Base-by-base conservation (phyloP, 305 asterid genomes). In the Lippia alba region DNA sequence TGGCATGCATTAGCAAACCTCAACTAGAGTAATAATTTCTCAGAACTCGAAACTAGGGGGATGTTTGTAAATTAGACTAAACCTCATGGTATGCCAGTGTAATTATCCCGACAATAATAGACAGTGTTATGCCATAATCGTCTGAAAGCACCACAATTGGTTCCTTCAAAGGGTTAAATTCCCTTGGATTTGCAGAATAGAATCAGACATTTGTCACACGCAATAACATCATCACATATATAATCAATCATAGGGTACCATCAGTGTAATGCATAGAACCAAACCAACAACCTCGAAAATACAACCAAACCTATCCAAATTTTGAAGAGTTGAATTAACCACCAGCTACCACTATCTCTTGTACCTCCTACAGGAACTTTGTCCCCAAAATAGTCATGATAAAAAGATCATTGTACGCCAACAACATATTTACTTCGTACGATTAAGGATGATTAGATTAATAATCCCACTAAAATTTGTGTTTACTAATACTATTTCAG, bases 41-140 rank as follows among this genome's bases (percentile, higher is more conserved):
- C 9, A 4, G 40, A 34, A 34, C 4, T 34, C 4, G 6, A 36
- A 36, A 4, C 5, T 36, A 4, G 9, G 41, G 41, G 41, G 9
- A 5, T 36, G 6, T 36, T 36, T 36, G 41, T 36, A 7, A 36
- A 36, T 36, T 36, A 36, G 41, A 4, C 8, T 7, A 36, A 36
- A 36, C 41, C 9, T 8, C 41, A 36, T 5, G 41, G 41, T 5
- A 4, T 0, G 6, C 9, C 9, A 36, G 9, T 36, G 4, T 36
- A 36, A 36, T 36, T 36, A 5, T 5, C 4, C 41, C 30, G 2
- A 24, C 30, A 3, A 24, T 3, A 24, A 24, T 24, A 24, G 4
- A 4, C 2, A 44, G 12, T 3, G 60, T 74, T 32, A 71, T 34
- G 73, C 57, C 40, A 67, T 53, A 15, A 71, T 66, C 65, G 48